Evolutionary conservation across 2,329 filamentous ascomycete species (phyloP), one percentile per base, ranked within the genome.

Genomic region (Botryosphaeria dothidea): DNA sequence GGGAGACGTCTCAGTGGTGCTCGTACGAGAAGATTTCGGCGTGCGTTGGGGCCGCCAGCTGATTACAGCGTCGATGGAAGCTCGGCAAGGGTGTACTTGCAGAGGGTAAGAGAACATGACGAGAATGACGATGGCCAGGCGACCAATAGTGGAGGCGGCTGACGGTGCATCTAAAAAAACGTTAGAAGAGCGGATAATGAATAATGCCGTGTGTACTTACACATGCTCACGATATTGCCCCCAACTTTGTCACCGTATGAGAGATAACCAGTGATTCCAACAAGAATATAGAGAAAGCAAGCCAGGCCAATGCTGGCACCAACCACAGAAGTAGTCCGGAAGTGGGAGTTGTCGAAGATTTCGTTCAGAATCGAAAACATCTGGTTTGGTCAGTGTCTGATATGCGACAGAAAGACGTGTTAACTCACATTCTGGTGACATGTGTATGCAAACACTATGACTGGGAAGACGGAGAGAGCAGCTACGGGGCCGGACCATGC

Each of bases 311-410:
- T 97, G 71, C 93, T 96, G 3, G 90, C 85, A 23, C 85, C 83
- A 13, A 98, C 88, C 8, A 99, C 93, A 17, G 86, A 85, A 0
- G 92, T 90, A 7, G 94, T 90, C 67, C 90, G 90, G 72, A 83
- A 85, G 21, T 92, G 92, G 3, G 91, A 91, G 77, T 93, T 92
- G 74, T 97, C 89, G 66, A 87, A 85, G 69, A 99, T 92, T 79
- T 99, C 95, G 73, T 99, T 99, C 49, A 99, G 81, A 69, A 99
- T 96, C 11, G 94, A 97, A 77, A 99, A 99, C 95, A 99, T 99
- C 92, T 95, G 70, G 43, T 7, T 1, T 31, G 6, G 49, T 72
- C 43, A 69, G 68, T 68, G 6, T 56, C 49, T 19, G 11, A 13
- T 4, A 43, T 48, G 15, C 54, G 17, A n/a, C 15, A 8, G 34